Evolutionary conservation across 2,329 filamentous ascomycete species (phyloP).

Genomic region (Pseudopyricularia javanii): DNA sequence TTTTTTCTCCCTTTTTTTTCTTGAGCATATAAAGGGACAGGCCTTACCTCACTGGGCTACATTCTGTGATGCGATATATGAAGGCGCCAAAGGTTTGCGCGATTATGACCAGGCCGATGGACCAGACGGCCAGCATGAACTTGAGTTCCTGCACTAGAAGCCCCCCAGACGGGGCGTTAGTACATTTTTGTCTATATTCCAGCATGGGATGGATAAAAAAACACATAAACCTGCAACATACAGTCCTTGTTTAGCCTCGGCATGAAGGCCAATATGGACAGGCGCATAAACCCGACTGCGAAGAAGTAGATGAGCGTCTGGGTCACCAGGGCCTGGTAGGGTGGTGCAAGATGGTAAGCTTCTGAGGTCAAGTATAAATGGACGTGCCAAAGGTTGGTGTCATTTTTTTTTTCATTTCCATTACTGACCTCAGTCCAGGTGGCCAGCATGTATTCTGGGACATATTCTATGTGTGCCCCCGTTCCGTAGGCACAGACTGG

Average conservation of each 20-base stretch:
- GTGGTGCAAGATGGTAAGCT: not conserved
- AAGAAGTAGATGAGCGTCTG: constrained; percentile 17
- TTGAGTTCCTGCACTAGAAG: not conserved
- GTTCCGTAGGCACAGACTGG: not conserved
- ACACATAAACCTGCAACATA: constrained; percentile 3
- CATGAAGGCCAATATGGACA: constrained; percentile 21
- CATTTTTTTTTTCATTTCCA: too few species aligned
- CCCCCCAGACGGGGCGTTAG: too few species aligned
- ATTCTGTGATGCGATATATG: constrained; percentile 9
- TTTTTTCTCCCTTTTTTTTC: too few species aligned
- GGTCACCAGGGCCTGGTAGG: constrained; percentile 5
- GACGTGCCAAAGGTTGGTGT: too few species aligned
- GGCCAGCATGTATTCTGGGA: not conserved
- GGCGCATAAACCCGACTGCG: constrained; percentile 16
- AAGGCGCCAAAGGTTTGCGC: constrained; percentile 8
- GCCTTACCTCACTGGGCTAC: constrained; percentile 2
- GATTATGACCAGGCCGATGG: constrained; percentile 6
- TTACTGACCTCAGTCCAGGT: constrained; percentile 7
- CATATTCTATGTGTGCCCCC: not conserved
- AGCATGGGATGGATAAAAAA: too few species aligned
- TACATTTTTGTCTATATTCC: too few species aligned
- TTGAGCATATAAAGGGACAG: not conserved
- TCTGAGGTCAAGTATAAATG: too few species aligned
- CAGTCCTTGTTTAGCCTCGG: constrained; percentile 20
- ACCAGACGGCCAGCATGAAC: constrained; percentile 5